phyloP scores from a whole-genome alignment of 768 basidiomycete species.

The Terana coerulea region DNA sequence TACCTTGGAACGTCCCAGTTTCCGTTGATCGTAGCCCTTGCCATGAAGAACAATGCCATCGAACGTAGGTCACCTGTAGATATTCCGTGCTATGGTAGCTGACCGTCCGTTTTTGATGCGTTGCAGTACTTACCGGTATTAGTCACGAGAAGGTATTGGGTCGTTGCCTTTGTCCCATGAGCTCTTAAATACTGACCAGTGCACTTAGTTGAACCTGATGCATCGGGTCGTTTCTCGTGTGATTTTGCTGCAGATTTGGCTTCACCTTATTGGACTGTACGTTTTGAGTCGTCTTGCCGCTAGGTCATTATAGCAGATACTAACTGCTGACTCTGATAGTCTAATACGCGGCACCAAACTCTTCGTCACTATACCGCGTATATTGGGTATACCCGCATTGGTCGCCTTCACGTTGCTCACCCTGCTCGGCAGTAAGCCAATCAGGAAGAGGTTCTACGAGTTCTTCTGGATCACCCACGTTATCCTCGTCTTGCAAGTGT shows the following conservation, averaged over 20 bases:
- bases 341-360: neutral
- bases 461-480: constrained; percentile 30
- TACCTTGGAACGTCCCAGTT: constrained; percentile 41
- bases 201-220: constrained; percentile 36
- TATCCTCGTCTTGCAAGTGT: constrained; percentile 23
- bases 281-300: too few relatives aligned
- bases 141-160: constrained; percentile 43
- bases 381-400: constrained; percentile 20
- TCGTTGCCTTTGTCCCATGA: neutral
- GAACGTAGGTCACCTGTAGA: constrained; percentile 23
- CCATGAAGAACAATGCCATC: constrained; percentile 53
- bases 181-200: neutral
- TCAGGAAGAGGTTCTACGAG: constrained; percentile 39
- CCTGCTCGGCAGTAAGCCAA: constrained; percentile 35
- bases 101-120: neutral
- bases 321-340: neutral
- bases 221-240: constrained; percentile 44
- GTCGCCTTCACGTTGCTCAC: constrained; percentile 33
- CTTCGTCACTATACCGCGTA: constrained; percentile 8
- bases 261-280: constrained; percentile 35
- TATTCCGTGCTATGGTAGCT: neutral
- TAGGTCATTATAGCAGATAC: too few relatives aligned
- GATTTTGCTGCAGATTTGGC: constrained; percentile 39
- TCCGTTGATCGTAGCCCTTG: constrained; percentile 47
- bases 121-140: constrained; percentile 48